These are phyloP conservation scores for Magnaporthiopsis incrustans DNA, from an alignment of 2,329 filamentous ascomycete species.

Conservation along the genomic window DNA sequence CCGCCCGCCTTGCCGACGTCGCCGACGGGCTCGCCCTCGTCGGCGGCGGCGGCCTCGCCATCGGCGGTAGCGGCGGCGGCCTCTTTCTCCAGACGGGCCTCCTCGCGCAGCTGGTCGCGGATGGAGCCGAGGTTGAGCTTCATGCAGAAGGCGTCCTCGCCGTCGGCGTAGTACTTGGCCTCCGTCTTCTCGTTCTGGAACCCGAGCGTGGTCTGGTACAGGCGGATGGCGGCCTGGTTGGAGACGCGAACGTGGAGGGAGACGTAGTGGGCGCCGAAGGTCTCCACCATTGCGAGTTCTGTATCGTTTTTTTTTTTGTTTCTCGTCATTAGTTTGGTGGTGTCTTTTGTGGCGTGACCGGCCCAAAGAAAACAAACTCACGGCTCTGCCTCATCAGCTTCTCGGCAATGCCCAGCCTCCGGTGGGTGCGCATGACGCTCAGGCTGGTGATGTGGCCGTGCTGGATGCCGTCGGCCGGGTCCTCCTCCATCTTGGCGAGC, in stretches of 20 bases:
- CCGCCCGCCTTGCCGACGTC: conserved; percentile 31
- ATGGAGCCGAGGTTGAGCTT: conserved; percentile 69
- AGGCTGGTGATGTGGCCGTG: conserved; percentile 96
- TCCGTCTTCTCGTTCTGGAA: conserved; percentile 85
- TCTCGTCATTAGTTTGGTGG: too few relatives aligned
- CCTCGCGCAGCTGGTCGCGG: conserved; percentile 37
- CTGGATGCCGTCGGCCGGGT: conserved; percentile 79
- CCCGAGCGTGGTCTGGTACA: conserved; percentile 87
- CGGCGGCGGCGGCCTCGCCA: conserved; percentile 27
- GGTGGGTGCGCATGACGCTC: conserved; percentile 93
- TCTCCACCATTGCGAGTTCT: conserved; percentile 94
- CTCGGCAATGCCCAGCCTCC: conserved; percentile 85
- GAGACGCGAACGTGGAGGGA: conserved; percentile 92
- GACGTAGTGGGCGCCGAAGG: conserved; percentile 84
- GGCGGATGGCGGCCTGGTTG: conserved; percentile 81
- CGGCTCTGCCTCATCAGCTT: conserved; percentile 95
- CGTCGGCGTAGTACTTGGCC: conserved; percentile 91
- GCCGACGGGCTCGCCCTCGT: conserved; percentile 66
- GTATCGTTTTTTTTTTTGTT: too few relatives aligned
- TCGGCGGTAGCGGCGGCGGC: conserved; percentile 29
- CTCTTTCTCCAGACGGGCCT: conserved; percentile 32
- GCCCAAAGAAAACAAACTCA: conserved; percentile 40
- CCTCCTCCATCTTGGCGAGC: conserved; percentile 99
- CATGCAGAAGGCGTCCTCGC: conserved; percentile 95
- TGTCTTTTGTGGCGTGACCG: too few relatives aligned